Conservation (phyloP, 352 stramenopile species). For the Phytopythium montanum region DNA sequence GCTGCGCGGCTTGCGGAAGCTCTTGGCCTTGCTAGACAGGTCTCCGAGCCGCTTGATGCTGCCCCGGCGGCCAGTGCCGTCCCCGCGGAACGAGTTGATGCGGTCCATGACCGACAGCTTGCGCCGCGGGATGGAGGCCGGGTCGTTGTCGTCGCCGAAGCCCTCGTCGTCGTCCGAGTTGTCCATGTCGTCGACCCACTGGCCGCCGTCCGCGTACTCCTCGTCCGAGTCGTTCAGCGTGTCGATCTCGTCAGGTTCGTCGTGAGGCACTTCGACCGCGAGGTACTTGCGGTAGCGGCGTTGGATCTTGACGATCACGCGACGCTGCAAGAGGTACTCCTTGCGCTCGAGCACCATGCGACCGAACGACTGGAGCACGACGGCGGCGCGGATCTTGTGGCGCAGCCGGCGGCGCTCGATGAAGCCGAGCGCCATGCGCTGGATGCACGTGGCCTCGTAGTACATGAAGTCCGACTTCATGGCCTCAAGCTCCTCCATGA, state of each 20-base stretch:
- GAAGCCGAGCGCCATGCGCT: conserved; percentile 81
- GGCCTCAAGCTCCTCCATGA: conserved; percentile 93
- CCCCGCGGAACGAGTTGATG: conserved; percentile 56
- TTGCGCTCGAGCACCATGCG: conserved; percentile 75
- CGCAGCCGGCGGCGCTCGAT: conserved; percentile 66
- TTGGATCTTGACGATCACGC: conserved; percentile 70
- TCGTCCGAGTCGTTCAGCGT: conserved; percentile 18
- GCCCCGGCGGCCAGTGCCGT: conserved; percentile 37
- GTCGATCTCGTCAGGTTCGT: conserved; percentile 14
- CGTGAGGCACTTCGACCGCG: conserved; percentile 21
- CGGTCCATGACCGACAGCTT: conserved; percentile 55
- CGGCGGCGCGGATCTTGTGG: conserved; percentile 59
- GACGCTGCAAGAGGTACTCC: conserved; percentile 70
- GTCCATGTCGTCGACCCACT: conserved; percentile 50
- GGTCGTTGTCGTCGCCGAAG: conserved; percentile 35
- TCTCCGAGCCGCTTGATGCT: conserved; percentile 75
- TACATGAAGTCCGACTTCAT: conserved; percentile 93
- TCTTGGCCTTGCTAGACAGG: conserved; percentile 63
- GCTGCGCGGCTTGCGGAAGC: conserved; percentile 62
- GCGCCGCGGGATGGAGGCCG: conserved; percentile 13
- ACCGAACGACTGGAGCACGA: conserved; percentile 78
- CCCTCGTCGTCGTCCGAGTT: conserved; percentile 50
- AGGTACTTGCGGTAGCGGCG: conserved; percentile 58
- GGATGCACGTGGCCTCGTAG: conserved; percentile 82
- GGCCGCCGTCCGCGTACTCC: conserved; percentile 34